Conservation (phyloP, 225 moss, liverwort and hornwort species). For the Polytrichum commune region DNA sequence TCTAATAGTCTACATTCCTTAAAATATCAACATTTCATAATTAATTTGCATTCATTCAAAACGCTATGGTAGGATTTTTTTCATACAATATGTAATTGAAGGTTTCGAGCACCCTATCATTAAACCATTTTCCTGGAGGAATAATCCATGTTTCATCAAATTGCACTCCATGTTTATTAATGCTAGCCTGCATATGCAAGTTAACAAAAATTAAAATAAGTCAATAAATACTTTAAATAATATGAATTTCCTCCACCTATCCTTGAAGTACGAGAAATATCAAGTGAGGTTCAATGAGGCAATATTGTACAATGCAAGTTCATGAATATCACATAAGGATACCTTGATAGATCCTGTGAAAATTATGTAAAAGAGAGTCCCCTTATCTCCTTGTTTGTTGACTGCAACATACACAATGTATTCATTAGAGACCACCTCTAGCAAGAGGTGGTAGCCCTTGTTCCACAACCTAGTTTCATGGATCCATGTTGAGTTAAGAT, state of each 20-base stretch:
- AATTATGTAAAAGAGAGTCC: conserved; percentile 49
- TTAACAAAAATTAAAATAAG: background rate
- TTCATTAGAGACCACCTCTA: background rate
- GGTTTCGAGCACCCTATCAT: conserved; percentile 36
- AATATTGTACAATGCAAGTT: background rate
- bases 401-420: conserved; percentile 32
- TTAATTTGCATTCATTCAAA: background rate
- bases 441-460: too few relatives aligned
- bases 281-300: background rate
- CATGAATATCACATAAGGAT: background rate
- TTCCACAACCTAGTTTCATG: background rate
- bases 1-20: background rate
- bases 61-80: background rate
- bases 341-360: conserved; percentile 76
- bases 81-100: conserved; percentile 26
- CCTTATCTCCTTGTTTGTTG: conserved; percentile 60
- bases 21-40: too few relatives aligned
- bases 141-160: conserved; percentile 36
- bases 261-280: background rate
- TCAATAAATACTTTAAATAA: background rate
- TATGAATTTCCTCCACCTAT: background rate
- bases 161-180: conserved; percentile 36
- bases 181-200: conserved; percentile 19
- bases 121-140: conserved; percentile 39
- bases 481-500: background rate